These are phyloP conservation scores for Lepiota brunneoincarnata DNA, from an alignment of 768 basidiomycete genomes.

Conservation along the genomic window DNA sequence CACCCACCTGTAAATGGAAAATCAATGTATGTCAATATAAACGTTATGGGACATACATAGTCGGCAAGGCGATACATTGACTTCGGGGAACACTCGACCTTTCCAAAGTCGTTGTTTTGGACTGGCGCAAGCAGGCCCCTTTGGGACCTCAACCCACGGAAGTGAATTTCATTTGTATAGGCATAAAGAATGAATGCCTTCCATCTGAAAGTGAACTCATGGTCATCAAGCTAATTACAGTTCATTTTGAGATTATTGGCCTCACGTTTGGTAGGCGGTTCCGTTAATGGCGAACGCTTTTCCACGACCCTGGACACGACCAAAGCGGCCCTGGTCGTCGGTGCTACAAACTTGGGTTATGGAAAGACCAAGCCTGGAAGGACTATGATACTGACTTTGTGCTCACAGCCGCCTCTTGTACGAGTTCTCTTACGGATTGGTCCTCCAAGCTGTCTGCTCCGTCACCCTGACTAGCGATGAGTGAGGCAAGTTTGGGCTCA, in stretches of 20 bases:
- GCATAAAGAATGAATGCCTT: constrained; percentile 4
- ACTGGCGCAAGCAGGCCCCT: neutral
- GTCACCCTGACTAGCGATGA: neutral
- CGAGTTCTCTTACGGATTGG: neutral
- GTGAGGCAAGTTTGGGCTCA: neutral
- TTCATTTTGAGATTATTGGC: neutral
- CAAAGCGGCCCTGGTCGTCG: neutral
- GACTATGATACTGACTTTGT: neutral
- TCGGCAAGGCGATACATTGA: constrained; percentile 34
- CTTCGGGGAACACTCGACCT: constrained; percentile 28
- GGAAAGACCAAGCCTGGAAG: neutral
- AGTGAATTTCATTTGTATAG: constrained; percentile 6
- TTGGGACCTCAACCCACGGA: constrained; percentile 5
- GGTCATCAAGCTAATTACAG: neutral
- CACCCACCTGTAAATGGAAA: neutral
- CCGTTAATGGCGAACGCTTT: constrained; percentile 4
- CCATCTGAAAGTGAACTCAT: neutral
- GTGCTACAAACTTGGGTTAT: neutral
- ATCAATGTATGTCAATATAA: neutral
- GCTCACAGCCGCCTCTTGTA: neutral
- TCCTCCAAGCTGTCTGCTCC: neutral
- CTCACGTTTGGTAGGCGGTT: constrained; percentile 11
- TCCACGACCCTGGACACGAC: neutral
- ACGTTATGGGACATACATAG: constrained; percentile 13
- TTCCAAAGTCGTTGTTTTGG: neutral